These are phyloP conservation scores for Sonneratia caseolaris DNA, from an alignment of 345 rosid genomes.

Conservation along the genomic window DNA sequence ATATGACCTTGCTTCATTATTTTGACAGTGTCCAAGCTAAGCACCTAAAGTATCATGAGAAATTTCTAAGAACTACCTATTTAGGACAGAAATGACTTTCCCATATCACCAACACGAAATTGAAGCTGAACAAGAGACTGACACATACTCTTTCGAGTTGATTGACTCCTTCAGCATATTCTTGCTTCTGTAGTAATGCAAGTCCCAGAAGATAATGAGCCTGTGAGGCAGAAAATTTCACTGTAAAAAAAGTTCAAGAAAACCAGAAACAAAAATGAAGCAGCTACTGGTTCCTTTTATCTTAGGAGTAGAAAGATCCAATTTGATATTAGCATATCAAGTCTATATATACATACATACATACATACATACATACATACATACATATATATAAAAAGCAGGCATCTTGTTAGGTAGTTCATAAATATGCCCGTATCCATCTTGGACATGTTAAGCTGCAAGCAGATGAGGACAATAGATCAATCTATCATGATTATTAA, in stretches of 20 bases:
- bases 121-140: background rate
- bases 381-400: too few relatives aligned
- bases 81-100: too few relatives aligned
- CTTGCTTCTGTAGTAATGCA: constrained; percentile 46
- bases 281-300: background rate
- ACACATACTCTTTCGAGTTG: constrained; percentile 58
- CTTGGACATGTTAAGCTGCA: background rate
- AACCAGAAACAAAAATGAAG: background rate
- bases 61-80: background rate
- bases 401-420: too few relatives aligned
- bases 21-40: background rate
- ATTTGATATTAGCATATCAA: background rate
- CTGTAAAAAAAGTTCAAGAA: background rate
- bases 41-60: background rate
- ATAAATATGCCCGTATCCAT: too few relatives aligned
- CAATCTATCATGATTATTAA: background rate
- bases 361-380: too few relatives aligned
- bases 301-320: background rate
- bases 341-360: too few relatives aligned
- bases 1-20: background rate
- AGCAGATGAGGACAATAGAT: background rate
- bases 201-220: constrained; percentile 85
- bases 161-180: constrained; percentile 49
- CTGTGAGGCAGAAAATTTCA: constrained; percentile 26
- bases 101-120: background rate